These are phyloP conservation scores for Coleophoma crateriformis DNA, from an alignment of 2,329 filamentous ascomycete genomes.

Conservation along the genomic window DNA sequence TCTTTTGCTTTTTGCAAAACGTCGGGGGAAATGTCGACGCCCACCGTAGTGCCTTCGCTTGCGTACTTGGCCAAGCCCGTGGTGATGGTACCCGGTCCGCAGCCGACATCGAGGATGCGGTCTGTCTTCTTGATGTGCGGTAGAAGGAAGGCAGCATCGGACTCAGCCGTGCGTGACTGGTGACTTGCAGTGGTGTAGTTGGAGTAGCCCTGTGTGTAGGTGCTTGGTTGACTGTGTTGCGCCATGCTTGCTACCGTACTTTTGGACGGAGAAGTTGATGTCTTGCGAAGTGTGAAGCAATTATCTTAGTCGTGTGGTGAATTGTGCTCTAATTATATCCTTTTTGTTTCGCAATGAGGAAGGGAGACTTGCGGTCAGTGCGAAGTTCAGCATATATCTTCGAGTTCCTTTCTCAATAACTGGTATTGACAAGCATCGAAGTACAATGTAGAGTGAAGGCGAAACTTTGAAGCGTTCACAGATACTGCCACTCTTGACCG, in stretches of 20 bases:
- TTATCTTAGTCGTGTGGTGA: too few species aligned
- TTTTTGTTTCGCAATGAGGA: too few species aligned
- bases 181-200: conserved; percentile 10
- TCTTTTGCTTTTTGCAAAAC: background rate
- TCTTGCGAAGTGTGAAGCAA: too few species aligned
- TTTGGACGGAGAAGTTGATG: background rate
- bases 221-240: conserved; percentile 4
- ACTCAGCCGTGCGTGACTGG: conserved; percentile 7
- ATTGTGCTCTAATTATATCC: too few species aligned
- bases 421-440: too few species aligned
- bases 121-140: conserved; percentile 31
- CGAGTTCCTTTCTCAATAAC: too few species aligned
- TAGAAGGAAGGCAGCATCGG: conserved; percentile 23
- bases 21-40: conserved; percentile 29
- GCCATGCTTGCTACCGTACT: conserved; percentile 5
- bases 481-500: too few species aligned
- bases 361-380: too few species aligned
- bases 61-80: conserved; percentile 32
- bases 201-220: conserved; percentile 11
- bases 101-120: conserved; percentile 38
- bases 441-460: too few species aligned
- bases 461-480: too few species aligned
- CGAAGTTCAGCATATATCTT: too few species aligned
- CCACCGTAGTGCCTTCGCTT: conserved; percentile 30
- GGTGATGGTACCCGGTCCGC: conserved; percentile 42